Conservation (phyloP, 176 grass and related monocot genomes). For the Carex scoparia region DNA sequence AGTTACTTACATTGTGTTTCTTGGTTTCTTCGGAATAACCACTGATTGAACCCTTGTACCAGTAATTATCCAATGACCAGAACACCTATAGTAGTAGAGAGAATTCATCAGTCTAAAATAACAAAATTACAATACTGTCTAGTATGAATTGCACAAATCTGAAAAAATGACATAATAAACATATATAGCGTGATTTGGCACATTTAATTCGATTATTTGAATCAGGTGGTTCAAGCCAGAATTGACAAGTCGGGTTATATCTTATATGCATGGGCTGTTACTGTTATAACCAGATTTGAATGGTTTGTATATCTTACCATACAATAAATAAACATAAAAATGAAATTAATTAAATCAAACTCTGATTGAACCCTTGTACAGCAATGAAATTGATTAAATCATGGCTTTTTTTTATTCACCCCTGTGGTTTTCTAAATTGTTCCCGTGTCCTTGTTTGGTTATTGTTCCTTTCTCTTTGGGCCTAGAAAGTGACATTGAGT, state of each 20-base stretch:
- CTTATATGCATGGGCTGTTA: no score
- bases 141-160: no score
- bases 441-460: conserved; percentile 4
- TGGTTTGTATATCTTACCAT: no score
- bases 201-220: no score
- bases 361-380: no score
- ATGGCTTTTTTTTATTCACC: not conserved
- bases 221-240: no score
- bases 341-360: not conserved
- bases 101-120: no score
- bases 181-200: no score
- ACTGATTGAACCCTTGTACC: conserved; percentile 78
- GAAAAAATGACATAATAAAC: no score
- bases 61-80: conserved; percentile 91
- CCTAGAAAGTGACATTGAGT: conserved; percentile 1
- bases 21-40: conserved; percentile 49
- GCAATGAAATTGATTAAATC: no score
- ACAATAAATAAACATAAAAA: not conserved
- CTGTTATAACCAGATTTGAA: no score
- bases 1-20: conserved; percentile 59
- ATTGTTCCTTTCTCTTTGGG: conserved; percentile 27
- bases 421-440: conserved; percentile 10
- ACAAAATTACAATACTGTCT: conserved; percentile 16
- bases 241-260: no score
- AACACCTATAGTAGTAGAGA: conserved; percentile 49